These are phyloP conservation scores for Nicotiana rustica DNA, from an alignment of 305 asterid genomes.

Conservation along the genomic window DNA sequence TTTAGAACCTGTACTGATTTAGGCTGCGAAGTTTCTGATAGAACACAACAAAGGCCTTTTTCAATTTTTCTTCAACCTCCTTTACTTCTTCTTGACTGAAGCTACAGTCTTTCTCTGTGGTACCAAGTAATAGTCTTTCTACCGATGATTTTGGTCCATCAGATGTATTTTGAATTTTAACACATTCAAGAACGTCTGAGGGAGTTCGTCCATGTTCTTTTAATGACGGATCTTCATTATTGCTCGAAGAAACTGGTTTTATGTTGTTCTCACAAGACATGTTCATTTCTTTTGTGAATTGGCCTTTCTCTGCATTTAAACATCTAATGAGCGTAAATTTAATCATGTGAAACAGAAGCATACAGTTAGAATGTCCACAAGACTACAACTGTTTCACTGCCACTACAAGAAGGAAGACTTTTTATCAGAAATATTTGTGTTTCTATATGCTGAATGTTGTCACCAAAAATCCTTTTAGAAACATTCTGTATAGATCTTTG, in stretches of 20 bases:
- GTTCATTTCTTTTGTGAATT: neutral
- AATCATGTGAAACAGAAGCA: neutral
- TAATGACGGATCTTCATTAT: neutral
- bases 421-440: too few relatives aligned
- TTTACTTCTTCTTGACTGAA: constrained; percentile 64
- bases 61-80: constrained; percentile 64
- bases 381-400: neutral
- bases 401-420: too few relatives aligned
- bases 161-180: constrained; percentile 59
- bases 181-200: constrained; percentile 62
- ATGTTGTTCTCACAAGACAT: neutral
- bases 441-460: too few relatives aligned
- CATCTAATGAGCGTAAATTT: neutral
- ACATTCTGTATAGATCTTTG: neutral
- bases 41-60: constrained; percentile 62
- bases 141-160: constrained; percentile 68
- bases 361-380: neutral
- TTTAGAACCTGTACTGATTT: constrained; percentile 65
- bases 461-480: too few relatives aligned
- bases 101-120: constrained; percentile 52
- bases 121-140: constrained; percentile 60
- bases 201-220: constrained; percentile 37
- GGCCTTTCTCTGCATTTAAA: neutral
- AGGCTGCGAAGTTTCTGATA: constrained; percentile 73
- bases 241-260: neutral